phyloP scores from a whole-genome alignment of 495 filamentous ascomycete species.

The Daldinia decipiens region DNA sequence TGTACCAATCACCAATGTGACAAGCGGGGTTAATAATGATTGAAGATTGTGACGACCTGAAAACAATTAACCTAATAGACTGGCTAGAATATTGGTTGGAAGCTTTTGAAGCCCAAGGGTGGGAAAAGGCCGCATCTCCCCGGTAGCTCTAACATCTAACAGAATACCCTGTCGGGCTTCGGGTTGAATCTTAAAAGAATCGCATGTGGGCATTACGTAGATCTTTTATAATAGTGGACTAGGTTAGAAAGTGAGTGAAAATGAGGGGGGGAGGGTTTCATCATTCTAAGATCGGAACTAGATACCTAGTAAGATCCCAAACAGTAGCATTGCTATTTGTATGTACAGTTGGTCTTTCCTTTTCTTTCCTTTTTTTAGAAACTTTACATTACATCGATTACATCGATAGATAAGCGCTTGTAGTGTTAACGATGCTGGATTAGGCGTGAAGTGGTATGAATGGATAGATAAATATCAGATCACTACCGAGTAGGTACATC shows the following conservation, averaged over 20 bases:
- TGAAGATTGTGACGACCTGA: slow-evolving; percentile 30
- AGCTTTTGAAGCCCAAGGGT: slow-evolving; percentile 22
- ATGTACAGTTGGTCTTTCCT: slow-evolving; percentile 1
- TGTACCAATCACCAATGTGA: slow-evolving; percentile 31
- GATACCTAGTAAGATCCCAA: slow-evolving; percentile 35
- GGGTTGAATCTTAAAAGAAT: slow-evolving; percentile 30
- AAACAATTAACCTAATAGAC: slow-evolving; percentile 20
- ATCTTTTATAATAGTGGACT: slow-evolving; percentile 38
- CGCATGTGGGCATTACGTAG: slow-evolving; percentile 39
- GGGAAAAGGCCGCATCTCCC: slow-evolving; percentile 37
- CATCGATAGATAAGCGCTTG: not conserved
- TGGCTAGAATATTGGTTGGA: not conserved
- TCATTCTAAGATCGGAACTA: slow-evolving; percentile 41
- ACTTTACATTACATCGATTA: not conserved
- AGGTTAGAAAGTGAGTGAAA: slow-evolving; percentile 12
- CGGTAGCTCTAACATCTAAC: not conserved
- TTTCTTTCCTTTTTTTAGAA: slow-evolving; percentile 11
- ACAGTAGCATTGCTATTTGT: slow-evolving; percentile 23
- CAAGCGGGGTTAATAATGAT: slow-evolving; percentile 33
- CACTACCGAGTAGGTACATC: not conserved
- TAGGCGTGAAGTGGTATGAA: not conserved
- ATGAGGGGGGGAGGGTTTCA: slow-evolving; percentile 29
- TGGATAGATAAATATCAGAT: not conserved
- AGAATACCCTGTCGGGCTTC: slow-evolving; percentile 23
- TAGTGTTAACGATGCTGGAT: not conserved